Evolutionary conservation across 1,139 yeast species (phyloP), one percentile per base, ranked within the genome.

Genomic region (Yamadazyma pseudoaaseri): DNA sequence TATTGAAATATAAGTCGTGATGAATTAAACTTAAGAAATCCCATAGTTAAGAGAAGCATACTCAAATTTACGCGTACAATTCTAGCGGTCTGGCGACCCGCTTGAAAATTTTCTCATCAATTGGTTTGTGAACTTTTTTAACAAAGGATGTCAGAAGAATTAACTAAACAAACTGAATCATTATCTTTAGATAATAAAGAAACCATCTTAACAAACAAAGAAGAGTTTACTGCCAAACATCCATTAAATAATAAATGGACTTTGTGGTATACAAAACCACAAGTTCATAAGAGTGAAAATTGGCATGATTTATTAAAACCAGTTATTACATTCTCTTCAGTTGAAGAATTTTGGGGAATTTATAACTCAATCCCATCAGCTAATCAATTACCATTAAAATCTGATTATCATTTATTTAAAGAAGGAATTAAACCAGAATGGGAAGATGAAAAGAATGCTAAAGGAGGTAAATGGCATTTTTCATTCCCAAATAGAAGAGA

Each of bases 301-400:
- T 92, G 98, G 98, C 80, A 86, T 42, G 96, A 89, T 56, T 76
- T 89, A 49, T 75, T 92, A 57, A 90, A 90, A 68, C 95, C 96
- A 40, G 95, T 92, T 34, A 94, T 90, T 50, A 80, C 95, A 21
- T 87, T 92, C 51, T 76, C 82, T 34, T 81, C 96, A 18, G 97
- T 92, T 31, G 99, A 92, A 69, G 97, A 92, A 64, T 92, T 92
- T 70, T 92, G 99, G 99, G 99, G 98, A 17, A 85, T 90, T 47
- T 86, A 81, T 72, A 92, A 92, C 65, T 85, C 95, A 35, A 83
- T 92, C 51, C 97, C 98, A 45, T 81, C 81, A 52, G 96, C 96
- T 36, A 79, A 81, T 48, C 96, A 89, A 58, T 76, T 92, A 56
- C 97, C 97, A 45, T 62, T 83, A 52, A 86, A 84, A 64, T 86